Conservation (phyloP, 352 stramenopile species). For the Pythium apleroticum region DNA sequence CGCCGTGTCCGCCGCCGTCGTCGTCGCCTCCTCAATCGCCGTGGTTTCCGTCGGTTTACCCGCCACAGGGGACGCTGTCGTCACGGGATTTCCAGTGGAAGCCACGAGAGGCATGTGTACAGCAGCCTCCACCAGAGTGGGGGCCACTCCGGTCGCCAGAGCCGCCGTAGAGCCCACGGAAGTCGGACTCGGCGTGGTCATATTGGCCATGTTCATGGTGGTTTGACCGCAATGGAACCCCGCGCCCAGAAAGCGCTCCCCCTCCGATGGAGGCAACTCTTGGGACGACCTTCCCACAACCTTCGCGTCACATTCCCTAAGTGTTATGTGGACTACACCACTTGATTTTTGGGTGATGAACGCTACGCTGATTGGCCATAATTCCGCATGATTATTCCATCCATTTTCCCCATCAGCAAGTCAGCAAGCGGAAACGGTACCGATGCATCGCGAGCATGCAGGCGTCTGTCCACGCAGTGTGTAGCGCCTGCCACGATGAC, state of each 20-base stretch:
- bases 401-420: too few relatives aligned
- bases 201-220: conserved; percentile 18
- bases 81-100: not conserved
- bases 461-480: not conserved
- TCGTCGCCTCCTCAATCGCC: not conserved
- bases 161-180: conserved; percentile 10
- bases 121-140: not conserved
- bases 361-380: not conserved
- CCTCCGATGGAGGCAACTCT: not conserved
- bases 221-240: conserved; percentile 1
- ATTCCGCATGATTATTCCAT: not conserved
- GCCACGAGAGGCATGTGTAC: not conserved
- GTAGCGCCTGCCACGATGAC: not conserved
- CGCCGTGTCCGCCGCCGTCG: not conserved
- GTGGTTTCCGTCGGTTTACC: not conserved
- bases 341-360: not conserved
- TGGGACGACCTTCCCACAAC: conserved; percentile 19
- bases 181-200: conserved; percentile 11
- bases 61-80: not conserved
- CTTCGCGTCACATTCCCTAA: not conserved
- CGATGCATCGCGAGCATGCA: not conserved
- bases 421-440: not conserved
- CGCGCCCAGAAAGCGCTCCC: not conserved
- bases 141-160: not conserved
- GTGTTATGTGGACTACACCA: conserved; percentile 8